These are phyloP conservation scores for Dryas octopetala DNA, from an alignment of 306 rosid genomes.

Conservation along the genomic window DNA sequence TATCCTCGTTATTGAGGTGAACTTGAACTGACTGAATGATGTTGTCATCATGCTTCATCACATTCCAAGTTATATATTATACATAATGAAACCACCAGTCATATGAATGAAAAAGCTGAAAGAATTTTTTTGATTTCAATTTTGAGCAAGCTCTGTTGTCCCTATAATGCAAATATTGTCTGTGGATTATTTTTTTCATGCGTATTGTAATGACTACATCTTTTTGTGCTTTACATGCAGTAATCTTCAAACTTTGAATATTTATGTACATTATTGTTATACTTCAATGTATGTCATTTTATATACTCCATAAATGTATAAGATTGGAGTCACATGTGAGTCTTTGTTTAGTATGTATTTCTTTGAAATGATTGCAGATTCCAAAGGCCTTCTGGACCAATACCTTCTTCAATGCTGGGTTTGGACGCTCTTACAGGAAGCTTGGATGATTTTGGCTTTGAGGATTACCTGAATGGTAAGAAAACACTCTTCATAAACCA, in stretches of 20 bases:
- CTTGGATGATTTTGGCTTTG: constrained; percentile 68
- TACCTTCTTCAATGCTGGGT: constrained; percentile 67
- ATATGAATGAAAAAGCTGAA: not conserved
- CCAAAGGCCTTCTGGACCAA: constrained; percentile 78
- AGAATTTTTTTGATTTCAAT: not conserved
- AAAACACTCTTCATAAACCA: constrained; percentile 8
- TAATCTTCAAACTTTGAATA: not conserved
- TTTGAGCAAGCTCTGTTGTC: not conserved
- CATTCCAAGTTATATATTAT: not conserved
- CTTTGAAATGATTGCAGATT: constrained; percentile 45
- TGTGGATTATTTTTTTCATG: not conserved
- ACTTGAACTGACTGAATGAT: not conserved
- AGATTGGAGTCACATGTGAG: not conserved
- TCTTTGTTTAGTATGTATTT: not conserved
- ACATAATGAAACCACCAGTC: not conserved
- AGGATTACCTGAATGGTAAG: constrained; percentile 80
- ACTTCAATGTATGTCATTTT: not conserved
- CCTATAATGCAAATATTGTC: not conserved
- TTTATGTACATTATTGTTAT: not conserved
- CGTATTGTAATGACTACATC: not conserved
- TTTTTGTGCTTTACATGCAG: not conserved
- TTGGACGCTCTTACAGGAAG: constrained; percentile 73
- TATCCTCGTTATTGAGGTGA: not conserved
- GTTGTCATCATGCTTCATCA: not conserved
- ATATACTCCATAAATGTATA: not conserved